phyloP scores from a whole-genome alignment of 2,329 filamentous ascomycete genomes.

The Tolypocladium endophyticum region DNA sequence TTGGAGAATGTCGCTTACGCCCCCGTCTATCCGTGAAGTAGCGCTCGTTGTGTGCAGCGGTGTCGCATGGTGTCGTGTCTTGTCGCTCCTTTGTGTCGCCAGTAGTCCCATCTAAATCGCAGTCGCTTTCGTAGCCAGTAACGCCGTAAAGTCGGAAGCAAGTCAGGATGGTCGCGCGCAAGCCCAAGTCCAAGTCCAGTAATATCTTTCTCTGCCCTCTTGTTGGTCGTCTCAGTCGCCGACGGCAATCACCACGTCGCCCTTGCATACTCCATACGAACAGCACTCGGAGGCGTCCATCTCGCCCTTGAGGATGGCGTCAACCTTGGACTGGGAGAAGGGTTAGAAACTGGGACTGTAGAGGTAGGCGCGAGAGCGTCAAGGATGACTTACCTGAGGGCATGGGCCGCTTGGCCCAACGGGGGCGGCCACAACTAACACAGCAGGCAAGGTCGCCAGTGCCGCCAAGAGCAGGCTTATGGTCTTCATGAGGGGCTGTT shows the following conservation, averaged over 20 bases:
- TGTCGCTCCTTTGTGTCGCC: neutral
- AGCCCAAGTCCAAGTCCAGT: neutral
- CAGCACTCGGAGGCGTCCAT: constrained; percentile 40
- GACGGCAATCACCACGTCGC: constrained; percentile 37
- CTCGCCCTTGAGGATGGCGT: constrained; percentile 35
- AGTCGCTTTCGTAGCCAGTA: neutral
- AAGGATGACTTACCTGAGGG: constrained; percentile 15
- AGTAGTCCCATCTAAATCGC: neutral
- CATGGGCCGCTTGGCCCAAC: constrained; percentile 24
- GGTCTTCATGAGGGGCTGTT: constrained; percentile 3
- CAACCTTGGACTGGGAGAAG: constrained; percentile 17
- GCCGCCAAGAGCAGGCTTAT: neutral
- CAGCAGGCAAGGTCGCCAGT: constrained; percentile 7
- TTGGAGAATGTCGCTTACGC: neutral
- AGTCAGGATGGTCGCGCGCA: neutral
- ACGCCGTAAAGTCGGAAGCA: neutral
- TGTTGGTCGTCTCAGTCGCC: constrained; percentile 14
- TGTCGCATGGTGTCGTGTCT: neutral
- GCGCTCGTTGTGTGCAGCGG: neutral
- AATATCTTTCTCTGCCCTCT: neutral
- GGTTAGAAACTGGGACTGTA: neutral
- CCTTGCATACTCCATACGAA: constrained; percentile 41
- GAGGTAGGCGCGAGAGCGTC: neutral
- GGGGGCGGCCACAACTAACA: constrained; percentile 11
- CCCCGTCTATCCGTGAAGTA: neutral